Base-by-base conservation (phyloP, 202 grass and related monocot genomes). In the Eragrostis tef region DNA sequence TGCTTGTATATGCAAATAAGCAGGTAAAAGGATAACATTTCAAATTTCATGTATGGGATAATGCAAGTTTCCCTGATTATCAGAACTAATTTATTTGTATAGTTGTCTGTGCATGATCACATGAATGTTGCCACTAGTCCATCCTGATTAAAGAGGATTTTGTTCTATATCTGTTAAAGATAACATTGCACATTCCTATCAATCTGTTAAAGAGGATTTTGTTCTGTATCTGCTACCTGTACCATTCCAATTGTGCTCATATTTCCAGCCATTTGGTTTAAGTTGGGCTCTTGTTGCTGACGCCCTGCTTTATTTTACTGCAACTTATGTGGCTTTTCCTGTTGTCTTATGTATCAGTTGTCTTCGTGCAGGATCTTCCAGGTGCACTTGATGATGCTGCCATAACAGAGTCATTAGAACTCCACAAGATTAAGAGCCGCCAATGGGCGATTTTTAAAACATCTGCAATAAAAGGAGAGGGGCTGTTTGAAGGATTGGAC, bases 371-470 rank as follows among this genome's bases (percentile, higher is more conserved):
- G 96, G 96, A 99, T 88, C 87, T 99, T 71, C 96, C 90, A 27
- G 89, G 93, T 51, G 96, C 96, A 72, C 89, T 96, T 17, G 93
- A 99, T 88, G 93, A 93, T 90, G 93, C 96, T 84, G 90, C 90
- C 47, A 87, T 99, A 87, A 93, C 93, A 17, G 93, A 99, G 85
- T 91, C 96, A 79, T 86, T 99, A 80, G 93, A 93, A 85, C 93
- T 99, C 14, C 96, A 99, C 80, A 93, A 99, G 66, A 95, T 99
- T 17, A 99, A 99, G 83, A 99, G 83, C 25, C 93, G 93, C 56
- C 96, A 99, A 81, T 99, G 96, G 96, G 85, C 90, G 34, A 95
- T 99, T 82, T 99, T 96, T 72, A 99, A 99, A 82, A 95, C 96
- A 50, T 99, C 96, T 75, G 96, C 92, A 45, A 91, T 98, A 71